phyloP scores from a whole-genome alignment of 192 early-diverging fungal genomes.

The Podochytrium sp. region DNA sequence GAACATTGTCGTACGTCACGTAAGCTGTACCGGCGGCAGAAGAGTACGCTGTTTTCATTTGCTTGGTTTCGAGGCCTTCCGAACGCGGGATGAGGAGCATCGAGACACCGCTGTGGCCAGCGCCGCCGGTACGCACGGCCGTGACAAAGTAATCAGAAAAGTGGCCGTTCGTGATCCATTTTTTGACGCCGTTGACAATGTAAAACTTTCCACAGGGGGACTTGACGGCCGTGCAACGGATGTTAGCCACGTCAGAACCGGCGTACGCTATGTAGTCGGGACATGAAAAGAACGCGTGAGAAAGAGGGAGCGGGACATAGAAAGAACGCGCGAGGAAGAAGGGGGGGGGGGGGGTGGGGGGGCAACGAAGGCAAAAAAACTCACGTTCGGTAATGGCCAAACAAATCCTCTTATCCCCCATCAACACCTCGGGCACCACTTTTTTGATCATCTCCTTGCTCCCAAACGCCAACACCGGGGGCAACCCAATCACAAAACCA shows the following conservation, averaged over 20 bases:
- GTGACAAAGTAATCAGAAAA: conserved; percentile 57
- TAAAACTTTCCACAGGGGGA: conserved; percentile 66
- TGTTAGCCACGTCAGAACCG: conserved; percentile 72
- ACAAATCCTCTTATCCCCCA: conserved; percentile 55
- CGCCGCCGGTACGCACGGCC: conserved; percentile 43
- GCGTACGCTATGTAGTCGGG: conserved; percentile 25
- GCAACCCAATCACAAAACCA: conserved; percentile 48
- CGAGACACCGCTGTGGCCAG: conserved; percentile 59
- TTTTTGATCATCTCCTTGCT: conserved; percentile 45
- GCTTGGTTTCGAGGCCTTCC: conserved; percentile 60
- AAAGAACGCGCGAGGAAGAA: background rate
- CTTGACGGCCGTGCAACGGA: conserved; percentile 50
- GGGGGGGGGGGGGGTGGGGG: background rate
- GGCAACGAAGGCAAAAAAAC: conserved; percentile 12
- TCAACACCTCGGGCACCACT: conserved; percentile 44
- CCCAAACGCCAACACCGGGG: conserved; percentile 51
- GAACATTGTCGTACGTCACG: conserved; percentile 58
- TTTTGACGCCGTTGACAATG: conserved; percentile 63
- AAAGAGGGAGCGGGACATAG: background rate
- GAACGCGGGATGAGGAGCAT: conserved; percentile 69
- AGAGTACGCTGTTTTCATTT: conserved; percentile 70
- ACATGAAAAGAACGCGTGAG: background rate
- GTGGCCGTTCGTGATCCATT: conserved; percentile 55
- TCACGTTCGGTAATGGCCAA: conserved; percentile 59
- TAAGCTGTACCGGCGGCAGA: conserved; percentile 66